A percentile compares a stretch with the other conserved stretches of the same genome.
phyloP scores from a whole-genome alignment of 192 early-diverging fungal genomes.

The Haplosporangium gracile region DNA sequence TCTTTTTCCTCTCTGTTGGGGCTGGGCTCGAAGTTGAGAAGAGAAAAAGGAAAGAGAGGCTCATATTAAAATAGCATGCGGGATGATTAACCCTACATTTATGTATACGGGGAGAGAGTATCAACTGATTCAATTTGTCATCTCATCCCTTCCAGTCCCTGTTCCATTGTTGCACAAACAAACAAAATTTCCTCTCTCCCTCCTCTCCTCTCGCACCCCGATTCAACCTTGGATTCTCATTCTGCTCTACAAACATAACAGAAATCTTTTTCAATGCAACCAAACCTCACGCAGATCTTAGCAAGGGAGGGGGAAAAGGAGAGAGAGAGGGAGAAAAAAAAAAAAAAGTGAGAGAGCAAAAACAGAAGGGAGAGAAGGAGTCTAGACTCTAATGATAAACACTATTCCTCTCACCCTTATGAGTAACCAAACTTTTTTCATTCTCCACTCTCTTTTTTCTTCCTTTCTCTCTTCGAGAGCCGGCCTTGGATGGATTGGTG shows the following conservation, averaged over 20 bases:
- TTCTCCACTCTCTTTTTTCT: slow-evolving; percentile 7
- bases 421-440: slow-evolving; percentile 3
- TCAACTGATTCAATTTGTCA: not conserved
- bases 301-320: too few species aligned
- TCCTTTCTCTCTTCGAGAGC: not conserved
- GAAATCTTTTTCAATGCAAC: too few species aligned
- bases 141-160: not conserved
- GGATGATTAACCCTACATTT: not conserved
- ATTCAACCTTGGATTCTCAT: not conserved
- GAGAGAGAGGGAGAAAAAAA: not conserved
- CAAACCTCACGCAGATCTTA: not conserved
- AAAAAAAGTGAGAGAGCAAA: not conserved
- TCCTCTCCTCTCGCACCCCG: not conserved
- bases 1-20: not conserved
- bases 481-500: not conserved
- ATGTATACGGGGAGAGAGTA: not conserved
- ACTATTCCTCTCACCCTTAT: not conserved
- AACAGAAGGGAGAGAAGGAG: not conserved
- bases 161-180: not conserved
- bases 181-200: not conserved
- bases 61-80: not conserved
- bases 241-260: not conserved
- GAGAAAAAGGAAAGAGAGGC: not conserved
- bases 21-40: not conserved
- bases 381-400: not conserved